Evolutionary conservation across 1,139 yeast genomes (phyloP), one percentile per base, ranked within the genome.

Genomic region (Geotrichum phurueaensis): DNA sequence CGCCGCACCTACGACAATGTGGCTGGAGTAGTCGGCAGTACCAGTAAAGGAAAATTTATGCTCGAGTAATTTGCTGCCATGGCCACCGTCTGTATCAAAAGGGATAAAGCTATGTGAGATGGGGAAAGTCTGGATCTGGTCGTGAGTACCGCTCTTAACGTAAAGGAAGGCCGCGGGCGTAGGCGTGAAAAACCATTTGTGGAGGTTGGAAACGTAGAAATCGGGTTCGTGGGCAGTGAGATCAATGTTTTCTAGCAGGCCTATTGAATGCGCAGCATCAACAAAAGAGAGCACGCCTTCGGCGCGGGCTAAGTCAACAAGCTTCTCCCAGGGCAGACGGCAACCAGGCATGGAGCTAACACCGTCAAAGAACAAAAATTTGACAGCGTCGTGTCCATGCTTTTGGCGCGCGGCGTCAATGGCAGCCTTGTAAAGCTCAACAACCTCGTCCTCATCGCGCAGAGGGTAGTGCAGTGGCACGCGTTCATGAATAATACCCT

Each of bases 221-320:
- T 86, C 91, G 0, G 92, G 89, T 58, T 77, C 69, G 23, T 82
- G 72, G 1, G 70, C 67, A 0, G 69, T 67, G 57, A 86, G 69
- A 61, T 82, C 77, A 25, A 85, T 65, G 50, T 60, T 51, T 1
- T 81, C 80, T 12, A 84, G 67, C 58, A 83, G 73, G 0, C 94
- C 94, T 48, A 83, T 76, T 0, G 84, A 81, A 69, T 87, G 94
- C 2, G 94, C 91, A 13, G 87, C 94, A 69, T 87, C 95, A 39
- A 87, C 78, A 52, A 85, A 72, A 2, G 89, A 82, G 53, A 84
- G 66, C 6, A 83, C 81, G 10, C 73, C 72, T 62, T 82, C 73
- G 57, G 81, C 70, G 18, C 74, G 72, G 66, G 89, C 84, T 54
- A 82, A 70, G n/a, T 71, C 65, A 2, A 79, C 76, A 60, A 86